Conservation (phyloP, 306 rosid species). For the Corylus americana region DNA sequence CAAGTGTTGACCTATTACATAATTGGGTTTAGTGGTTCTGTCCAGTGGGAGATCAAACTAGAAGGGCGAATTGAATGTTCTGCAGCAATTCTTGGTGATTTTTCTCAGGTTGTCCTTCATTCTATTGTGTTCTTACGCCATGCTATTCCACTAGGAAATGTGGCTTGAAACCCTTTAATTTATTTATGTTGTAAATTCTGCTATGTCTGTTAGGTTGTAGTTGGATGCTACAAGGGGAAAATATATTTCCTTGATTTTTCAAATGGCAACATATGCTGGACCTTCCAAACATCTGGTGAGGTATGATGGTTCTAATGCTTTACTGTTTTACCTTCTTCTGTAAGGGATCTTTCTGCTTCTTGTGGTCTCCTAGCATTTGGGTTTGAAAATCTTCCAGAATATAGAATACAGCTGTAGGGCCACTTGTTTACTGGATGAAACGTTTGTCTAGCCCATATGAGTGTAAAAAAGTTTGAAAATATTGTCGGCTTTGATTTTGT, state of each 20-base stretch:
- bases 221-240: constrained; percentile 89
- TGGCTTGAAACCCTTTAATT: constrained; percentile 9
- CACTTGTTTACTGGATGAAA: background rate
- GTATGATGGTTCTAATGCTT: constrained; percentile 39
- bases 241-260: constrained; percentile 76
- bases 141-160: constrained; percentile 13
- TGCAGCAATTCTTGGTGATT: constrained; percentile 73
- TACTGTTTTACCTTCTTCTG: constrained; percentile 22
- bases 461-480: background rate
- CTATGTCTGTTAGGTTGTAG: constrained; percentile 65
- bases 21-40: constrained; percentile 75
- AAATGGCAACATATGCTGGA: constrained; percentile 71
- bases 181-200: constrained; percentile 23
- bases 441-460: background rate
- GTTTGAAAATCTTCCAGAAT: background rate
- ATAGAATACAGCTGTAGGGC: background rate
- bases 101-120: constrained; percentile 67
- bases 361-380: background rate
- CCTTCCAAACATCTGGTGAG: constrained; percentile 85
- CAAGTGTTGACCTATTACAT: constrained; percentile 37
- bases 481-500: background rate
- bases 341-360: constrained; percentile 23
- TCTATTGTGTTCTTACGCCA: constrained; percentile 10
- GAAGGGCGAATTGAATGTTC: constrained; percentile 92
- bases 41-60: constrained; percentile 78